A percentile compares a stretch with the other conserved stretches of the same genome.
These are phyloP conservation scores for Madurella fahalii DNA, from an alignment of 2,329 filamentous ascomycete species.

Conservation along the genomic window DNA sequence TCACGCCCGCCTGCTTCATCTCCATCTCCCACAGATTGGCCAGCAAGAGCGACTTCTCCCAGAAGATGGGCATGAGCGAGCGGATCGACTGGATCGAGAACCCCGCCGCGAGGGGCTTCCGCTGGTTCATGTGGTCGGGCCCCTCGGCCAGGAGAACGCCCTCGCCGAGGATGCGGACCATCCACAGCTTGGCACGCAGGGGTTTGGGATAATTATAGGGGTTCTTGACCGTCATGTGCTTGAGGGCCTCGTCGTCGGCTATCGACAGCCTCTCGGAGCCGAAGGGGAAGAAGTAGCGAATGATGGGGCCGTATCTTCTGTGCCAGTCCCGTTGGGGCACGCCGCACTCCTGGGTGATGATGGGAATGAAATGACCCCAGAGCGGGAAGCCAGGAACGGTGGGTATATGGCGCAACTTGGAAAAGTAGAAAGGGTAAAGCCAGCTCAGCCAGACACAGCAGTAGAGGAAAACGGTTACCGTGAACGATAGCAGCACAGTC, in stretches of 20 bases:
- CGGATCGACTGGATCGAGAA: constrained; percentile 31
- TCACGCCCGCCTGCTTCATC: constrained; percentile 29
- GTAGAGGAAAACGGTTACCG: constrained; percentile 28
- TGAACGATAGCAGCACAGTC: constrained; percentile 20
- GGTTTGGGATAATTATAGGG: constrained; percentile 32
- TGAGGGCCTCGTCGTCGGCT: constrained; percentile 41
- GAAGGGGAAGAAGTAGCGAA: constrained; percentile 45
- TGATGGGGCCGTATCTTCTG: constrained; percentile 37
- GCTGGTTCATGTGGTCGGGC: constrained; percentile 39
- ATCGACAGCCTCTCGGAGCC: constrained; percentile 41
- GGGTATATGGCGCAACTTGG: constrained; percentile 39
- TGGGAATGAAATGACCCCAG: constrained; percentile 40
- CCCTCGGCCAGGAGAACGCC: constrained; percentile 41
- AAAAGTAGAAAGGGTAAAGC: constrained; percentile 41
- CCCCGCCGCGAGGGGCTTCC: constrained; percentile 25
- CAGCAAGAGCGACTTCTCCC: constrained; percentile 38
- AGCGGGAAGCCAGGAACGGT: constrained; percentile 40
- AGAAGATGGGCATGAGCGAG: constrained; percentile 36
- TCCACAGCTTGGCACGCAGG: constrained; percentile 36
- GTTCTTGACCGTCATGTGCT: constrained; percentile 42
- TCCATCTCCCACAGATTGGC: constrained; percentile 40
- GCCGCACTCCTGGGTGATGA: constrained; percentile 40
- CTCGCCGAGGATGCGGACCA: constrained; percentile 42
- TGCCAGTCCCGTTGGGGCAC: constrained; percentile 42
- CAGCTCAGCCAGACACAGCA: constrained; percentile 33